Evolutionary conservation across 2,329 filamentous ascomycete genomes (phyloP).

Genomic region (Ophioceras dolichostomum): DNA sequence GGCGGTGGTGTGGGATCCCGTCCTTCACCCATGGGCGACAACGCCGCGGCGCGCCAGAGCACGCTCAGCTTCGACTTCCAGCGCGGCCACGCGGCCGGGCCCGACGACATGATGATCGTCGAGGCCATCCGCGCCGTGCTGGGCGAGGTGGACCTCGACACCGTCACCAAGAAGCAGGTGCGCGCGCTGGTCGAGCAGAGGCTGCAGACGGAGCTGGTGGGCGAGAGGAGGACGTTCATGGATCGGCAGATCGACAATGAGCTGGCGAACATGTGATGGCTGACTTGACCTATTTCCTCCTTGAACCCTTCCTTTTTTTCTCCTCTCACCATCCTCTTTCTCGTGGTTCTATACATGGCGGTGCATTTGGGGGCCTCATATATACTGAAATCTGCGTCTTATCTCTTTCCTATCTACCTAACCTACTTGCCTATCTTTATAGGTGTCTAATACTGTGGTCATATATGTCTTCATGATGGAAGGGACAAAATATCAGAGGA

Average conservation of each 20-base stretch:
- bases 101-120: constrained; percentile 68
- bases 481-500: too few relatives aligned
- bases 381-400: too few relatives aligned
- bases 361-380: too few relatives aligned
- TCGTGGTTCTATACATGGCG: too few relatives aligned
- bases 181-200: constrained; percentile 85
- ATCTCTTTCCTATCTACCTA: too few relatives aligned
- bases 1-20: constrained; percentile 15
- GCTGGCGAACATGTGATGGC: constrained; percentile 76
- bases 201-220: constrained; percentile 75
- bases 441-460: too few relatives aligned
- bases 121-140: constrained; percentile 77
- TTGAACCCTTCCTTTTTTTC: background rate
- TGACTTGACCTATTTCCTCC: background rate
- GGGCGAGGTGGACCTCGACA: constrained; percentile 82
- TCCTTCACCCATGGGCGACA: constrained; percentile 27
- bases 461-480: too few relatives aligned
- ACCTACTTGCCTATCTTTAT: too few relatives aligned
- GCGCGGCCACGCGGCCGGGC: constrained; percentile 43
- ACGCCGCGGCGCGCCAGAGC: constrained; percentile 29
- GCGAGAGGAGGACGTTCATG: constrained; percentile 79
- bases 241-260: constrained; percentile 89
- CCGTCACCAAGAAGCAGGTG: constrained; percentile 97
- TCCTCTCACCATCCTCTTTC: background rate
- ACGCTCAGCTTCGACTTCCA: constrained; percentile 49